Evolutionary conservation across 768 basidiomycete genomes (phyloP).

Genomic region (Candolleomyces efflorescens): DNA sequence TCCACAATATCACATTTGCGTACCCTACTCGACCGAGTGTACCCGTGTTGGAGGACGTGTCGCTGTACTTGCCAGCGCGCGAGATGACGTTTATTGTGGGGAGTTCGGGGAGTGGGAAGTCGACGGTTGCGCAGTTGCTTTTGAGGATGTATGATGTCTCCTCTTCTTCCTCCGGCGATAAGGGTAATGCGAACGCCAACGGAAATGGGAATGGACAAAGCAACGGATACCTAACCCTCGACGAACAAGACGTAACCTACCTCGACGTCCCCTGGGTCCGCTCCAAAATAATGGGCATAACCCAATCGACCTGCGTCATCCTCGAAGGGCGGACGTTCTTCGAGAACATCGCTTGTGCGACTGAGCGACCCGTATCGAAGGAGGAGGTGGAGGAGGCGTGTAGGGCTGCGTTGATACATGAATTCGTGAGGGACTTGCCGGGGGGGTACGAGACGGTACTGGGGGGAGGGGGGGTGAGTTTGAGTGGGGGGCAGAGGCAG

Average conservation of each 20-base stretch:
- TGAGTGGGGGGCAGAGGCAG: slow-evolving; percentile 93
- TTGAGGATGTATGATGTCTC: slow-evolving; percentile 78
- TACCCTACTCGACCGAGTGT: slow-evolving; percentile 79
- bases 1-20: slow-evolving; percentile 71
- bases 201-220: too few relatives aligned
- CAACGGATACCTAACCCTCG: slow-evolving; percentile 65
- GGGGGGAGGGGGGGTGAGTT: slow-evolving; percentile 59
- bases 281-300: slow-evolving; percentile 68
- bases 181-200: too few relatives aligned
- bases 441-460: slow-evolving; percentile 84
- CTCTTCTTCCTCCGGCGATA: too few relatives aligned
- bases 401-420: slow-evolving; percentile 79
- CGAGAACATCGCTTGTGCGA: slow-evolving; percentile 82
- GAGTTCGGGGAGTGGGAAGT: slow-evolving; percentile 75
- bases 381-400: slow-evolving; percentile 80
- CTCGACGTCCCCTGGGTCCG: slow-evolving; percentile 71
- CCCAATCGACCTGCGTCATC: slow-evolving; percentile 57
- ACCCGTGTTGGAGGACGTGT: slow-evolving; percentile 60
- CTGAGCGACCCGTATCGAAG: slow-evolving; percentile 42
- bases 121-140: slow-evolving; percentile 80
- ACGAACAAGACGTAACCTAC: slow-evolving; percentile 75
- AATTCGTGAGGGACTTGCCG: slow-evolving; percentile 81
- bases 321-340: slow-evolving; percentile 77
- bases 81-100: slow-evolving; percentile 93
- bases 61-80: slow-evolving; percentile 64